These are phyloP conservation scores for Ormosia emarginata DNA, from an alignment of 306 rosid genomes.

Conservation along the genomic window DNA sequence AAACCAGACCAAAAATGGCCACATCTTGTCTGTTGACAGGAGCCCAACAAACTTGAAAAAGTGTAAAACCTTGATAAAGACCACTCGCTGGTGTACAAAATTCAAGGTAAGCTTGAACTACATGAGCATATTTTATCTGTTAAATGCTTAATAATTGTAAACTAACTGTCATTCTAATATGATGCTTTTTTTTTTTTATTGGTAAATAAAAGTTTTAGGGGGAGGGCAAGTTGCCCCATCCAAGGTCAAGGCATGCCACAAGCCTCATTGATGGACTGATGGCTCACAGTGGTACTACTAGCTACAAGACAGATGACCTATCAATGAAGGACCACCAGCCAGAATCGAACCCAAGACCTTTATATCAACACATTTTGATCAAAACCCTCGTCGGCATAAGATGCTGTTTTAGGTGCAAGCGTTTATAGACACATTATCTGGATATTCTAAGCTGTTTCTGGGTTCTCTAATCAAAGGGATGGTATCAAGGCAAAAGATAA, in stretches of 20 bases:
- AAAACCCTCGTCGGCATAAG: neutral
- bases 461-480: neutral
- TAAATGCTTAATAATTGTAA: neutral
- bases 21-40: neutral
- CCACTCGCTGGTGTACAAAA: neutral
- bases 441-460: neutral
- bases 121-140: neutral
- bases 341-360: neutral
- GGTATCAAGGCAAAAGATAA: neutral
- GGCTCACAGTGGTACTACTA: no score
- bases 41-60: neutral
- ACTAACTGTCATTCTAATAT: neutral
- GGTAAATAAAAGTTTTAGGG: neutral
- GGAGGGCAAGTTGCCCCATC: neutral
- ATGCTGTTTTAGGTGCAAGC: neutral
- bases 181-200: neutral
- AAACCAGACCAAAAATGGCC: neutral
- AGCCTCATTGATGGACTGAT: no score
- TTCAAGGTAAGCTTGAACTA: constrained; percentile 3
- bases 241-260: no score
- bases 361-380: neutral
- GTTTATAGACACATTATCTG: neutral
- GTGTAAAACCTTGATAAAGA: neutral
- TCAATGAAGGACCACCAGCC: no score
- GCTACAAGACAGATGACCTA: no score